A percentile compares a stretch with the other conserved stretches of the same genome.
Conservation (phyloP, 2,329 filamentous ascomycete genomes). For the Aspergillus intermedius region DNA sequence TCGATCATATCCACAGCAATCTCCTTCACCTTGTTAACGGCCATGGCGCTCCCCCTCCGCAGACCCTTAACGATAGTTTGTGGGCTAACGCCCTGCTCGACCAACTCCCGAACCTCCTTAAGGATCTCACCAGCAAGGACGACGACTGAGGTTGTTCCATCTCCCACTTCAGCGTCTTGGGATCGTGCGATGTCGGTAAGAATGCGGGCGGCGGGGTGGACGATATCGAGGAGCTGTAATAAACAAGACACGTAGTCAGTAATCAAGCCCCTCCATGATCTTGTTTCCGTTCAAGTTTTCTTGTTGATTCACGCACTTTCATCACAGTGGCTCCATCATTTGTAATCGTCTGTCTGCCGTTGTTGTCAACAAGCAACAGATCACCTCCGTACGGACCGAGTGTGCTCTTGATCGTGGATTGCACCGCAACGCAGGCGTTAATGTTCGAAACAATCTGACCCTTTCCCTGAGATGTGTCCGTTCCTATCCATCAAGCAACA, state of each 20-base stretch:
- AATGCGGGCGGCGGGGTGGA: constrained; percentile 93
- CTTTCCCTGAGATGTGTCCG: constrained; percentile 94
- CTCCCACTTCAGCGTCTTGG: constrained; percentile 97
- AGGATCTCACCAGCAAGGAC: constrained; percentile 95
- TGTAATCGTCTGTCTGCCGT: constrained; percentile 94
- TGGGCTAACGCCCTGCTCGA: constrained; percentile 93
- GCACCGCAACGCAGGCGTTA: constrained; percentile 93
- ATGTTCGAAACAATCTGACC: constrained; percentile 97
- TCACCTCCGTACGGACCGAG: constrained; percentile 96
- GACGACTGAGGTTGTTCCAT: constrained; percentile 95
- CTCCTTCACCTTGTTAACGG: constrained; percentile 98
- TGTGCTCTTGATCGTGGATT: constrained; percentile 91
- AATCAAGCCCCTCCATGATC: background rate
- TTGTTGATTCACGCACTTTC: constrained; percentile 60
- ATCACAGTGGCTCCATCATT: constrained; percentile 99
- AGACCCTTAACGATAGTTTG: constrained; percentile 97
- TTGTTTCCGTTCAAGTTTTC: background rate
- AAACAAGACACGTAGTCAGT: constrained; percentile 1
- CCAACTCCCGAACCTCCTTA: constrained; percentile 92
- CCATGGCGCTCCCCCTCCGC: constrained; percentile 78
- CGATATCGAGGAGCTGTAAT: constrained; percentile 82
- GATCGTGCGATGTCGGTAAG: constrained; percentile 97
- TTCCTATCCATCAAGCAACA: constrained; percentile 55
- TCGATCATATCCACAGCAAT: constrained; percentile 65
- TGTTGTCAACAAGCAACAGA: constrained; percentile 88